These are phyloP conservation scores for Euphorbia celastroides DNA, from an alignment of 441 rosid genomes.

Conservation along the genomic window DNA sequence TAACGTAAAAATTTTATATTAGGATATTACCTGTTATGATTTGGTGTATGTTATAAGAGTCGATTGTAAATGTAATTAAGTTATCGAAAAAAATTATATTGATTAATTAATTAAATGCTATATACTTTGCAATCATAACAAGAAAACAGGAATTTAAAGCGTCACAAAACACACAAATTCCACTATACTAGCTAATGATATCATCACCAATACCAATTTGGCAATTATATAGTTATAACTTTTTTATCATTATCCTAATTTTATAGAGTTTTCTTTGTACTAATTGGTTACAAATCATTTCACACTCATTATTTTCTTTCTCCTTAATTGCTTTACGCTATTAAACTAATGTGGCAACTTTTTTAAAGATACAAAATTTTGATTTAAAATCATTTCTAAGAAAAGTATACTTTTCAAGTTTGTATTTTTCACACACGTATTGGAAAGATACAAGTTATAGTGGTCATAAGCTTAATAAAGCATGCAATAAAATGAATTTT, in stretches of 20 bases:
- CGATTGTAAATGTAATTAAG: not conserved
- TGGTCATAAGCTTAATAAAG: not conserved
- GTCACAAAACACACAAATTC: not conserved
- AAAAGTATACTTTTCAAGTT: not conserved
- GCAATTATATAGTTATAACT: not conserved
- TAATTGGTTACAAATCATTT: slow-evolving; percentile 1
- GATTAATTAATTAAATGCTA: not conserved
- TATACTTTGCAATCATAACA: slow-evolving; percentile 4
- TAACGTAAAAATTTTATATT: not conserved
- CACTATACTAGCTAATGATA: not conserved
- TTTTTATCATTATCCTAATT: not conserved
- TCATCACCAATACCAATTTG: slow-evolving; percentile 3
- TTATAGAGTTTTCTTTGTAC: not conserved
- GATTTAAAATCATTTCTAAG: not conserved
- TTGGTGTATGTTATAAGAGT: not conserved
- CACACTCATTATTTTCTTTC: not conserved
- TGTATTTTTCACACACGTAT: not conserved
- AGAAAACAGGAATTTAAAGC: slow-evolving; percentile 1
- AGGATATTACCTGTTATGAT: not conserved
- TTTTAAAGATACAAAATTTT: not conserved
- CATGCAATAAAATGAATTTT: not conserved
- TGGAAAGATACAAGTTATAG: not conserved
- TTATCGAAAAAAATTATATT: too few relatives aligned
- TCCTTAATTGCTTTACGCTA: not conserved
- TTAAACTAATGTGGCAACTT: not conserved